phyloP scores from a whole-genome alignment of 2,329 filamentous ascomycete species.

The Pseudogymnoascus sp. region DNA sequence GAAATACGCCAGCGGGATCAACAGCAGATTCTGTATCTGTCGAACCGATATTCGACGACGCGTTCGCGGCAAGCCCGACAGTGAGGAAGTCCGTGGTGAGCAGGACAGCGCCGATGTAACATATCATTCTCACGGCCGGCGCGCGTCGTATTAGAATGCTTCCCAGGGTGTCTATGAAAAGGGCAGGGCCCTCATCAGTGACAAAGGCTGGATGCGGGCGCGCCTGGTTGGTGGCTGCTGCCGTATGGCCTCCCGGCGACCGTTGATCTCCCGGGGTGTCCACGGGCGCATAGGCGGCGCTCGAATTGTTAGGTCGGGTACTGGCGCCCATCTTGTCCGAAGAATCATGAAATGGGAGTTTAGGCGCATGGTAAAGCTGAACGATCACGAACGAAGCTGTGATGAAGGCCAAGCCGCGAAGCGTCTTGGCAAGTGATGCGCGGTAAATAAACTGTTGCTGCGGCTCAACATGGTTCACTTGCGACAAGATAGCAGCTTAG shows the following conservation, averaged over 20 bases:
- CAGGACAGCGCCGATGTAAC: background rate
- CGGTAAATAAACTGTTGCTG: background rate
- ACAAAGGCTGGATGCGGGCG: background rate
- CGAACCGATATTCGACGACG: background rate
- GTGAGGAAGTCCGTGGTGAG: background rate
- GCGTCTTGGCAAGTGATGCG: background rate
- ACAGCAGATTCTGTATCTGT: background rate
- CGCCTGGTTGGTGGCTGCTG: background rate
- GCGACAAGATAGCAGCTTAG: conserved; percentile 22
- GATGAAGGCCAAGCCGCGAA: background rate
- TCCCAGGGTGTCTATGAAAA: background rate
- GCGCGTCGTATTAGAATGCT: background rate
- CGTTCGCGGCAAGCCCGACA: background rate
- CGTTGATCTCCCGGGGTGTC: background rate
- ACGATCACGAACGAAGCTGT: background rate
- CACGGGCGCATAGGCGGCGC: background rate
- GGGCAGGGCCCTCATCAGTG: background rate
- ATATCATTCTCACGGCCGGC: background rate
- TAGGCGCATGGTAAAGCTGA: background rate
- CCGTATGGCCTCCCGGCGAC: background rate
- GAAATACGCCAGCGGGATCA: background rate
- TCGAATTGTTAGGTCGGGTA: background rate
- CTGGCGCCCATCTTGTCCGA: background rate
- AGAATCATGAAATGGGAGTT: background rate
- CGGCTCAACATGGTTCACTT: conserved; percentile 22